Conservation (phyloP, 2,329 filamentous ascomycete species). For the Fusarium sambucinum region DNA sequence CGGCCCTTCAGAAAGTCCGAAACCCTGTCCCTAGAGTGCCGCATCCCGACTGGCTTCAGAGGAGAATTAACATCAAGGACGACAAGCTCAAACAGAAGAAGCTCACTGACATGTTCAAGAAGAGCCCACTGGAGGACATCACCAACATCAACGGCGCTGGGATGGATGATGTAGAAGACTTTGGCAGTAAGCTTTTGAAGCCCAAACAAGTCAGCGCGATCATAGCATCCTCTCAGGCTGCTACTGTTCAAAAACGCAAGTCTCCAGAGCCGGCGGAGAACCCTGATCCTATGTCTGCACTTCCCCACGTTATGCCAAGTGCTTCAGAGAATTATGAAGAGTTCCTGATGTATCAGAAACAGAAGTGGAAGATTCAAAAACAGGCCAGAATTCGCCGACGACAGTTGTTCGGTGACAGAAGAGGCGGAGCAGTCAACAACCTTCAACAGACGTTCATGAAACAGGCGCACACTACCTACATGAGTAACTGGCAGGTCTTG, state of each 20-base stretch:
- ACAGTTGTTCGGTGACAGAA: constrained; percentile 92
- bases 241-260: constrained; percentile 74
- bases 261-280: constrained; percentile 75
- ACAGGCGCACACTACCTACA: constrained; percentile 89
- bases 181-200: constrained; percentile 75
- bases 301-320: constrained; percentile 86
- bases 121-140: constrained; percentile 79
- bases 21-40: constrained; percentile 95
- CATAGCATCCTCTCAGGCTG: constrained; percentile 67
- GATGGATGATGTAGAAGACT: constrained; percentile 83
- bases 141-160: constrained; percentile 70
- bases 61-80: constrained; percentile 93
- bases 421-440: constrained; percentile 62
- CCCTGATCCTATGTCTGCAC: constrained; percentile 81
- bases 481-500: constrained; percentile 93
- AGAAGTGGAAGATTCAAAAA: constrained; percentile 99
- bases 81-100: constrained; percentile 99
- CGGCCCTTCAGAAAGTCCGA: constrained; percentile 91
- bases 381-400: constrained; percentile 86
- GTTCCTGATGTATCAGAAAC: constrained; percentile 94
- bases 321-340: constrained; percentile 88
- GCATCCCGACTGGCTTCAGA: constrained; percentile 96
- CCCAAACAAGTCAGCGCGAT: constrained; percentile 68
- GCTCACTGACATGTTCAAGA: constrained; percentile 84
- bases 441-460: constrained; percentile 84